A percentile compares a stretch with the other conserved stretches of the same genome.
phyloP scores from a whole-genome alignment of 352 stramenopile species.

The Pythium sp. region DNA sequence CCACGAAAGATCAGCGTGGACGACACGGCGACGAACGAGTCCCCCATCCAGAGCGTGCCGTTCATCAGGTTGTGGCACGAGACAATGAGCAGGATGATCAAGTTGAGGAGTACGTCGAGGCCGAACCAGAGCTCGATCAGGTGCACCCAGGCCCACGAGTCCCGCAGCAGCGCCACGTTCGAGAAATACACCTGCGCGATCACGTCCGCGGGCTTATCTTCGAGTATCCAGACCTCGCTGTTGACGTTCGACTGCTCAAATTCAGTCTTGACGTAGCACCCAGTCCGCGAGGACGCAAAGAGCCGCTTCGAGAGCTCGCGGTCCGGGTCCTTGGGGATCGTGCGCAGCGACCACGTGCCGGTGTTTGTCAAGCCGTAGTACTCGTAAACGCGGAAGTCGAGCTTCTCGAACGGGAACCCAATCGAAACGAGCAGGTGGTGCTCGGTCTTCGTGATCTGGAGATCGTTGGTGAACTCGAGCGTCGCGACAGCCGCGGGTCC shows the following conservation, averaged over 20 bases:
- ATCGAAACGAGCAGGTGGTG: conserved; percentile 18
- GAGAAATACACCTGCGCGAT: not conserved
- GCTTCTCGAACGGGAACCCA: conserved; percentile 28
- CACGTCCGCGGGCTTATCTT: not conserved
- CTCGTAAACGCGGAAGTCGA: conserved; percentile 11
- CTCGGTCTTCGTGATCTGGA: not conserved
- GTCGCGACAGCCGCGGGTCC: conserved; percentile 11
- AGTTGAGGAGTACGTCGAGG: conserved; percentile 28
- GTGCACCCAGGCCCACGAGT: conserved; percentile 25
- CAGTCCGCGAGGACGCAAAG: not conserved
- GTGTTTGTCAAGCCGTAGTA: conserved; percentile 2
- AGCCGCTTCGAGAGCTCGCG: not conserved
- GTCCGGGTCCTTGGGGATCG: conserved; percentile 1
- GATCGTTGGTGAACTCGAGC: conserved; percentile 14
- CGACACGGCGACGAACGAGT: conserved; percentile 38
- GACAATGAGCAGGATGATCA: conserved; percentile 31
- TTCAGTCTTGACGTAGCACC: conserved; percentile 5
- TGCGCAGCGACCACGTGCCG: conserved; percentile 4
- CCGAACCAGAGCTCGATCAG: conserved; percentile 31
- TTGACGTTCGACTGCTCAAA: conserved; percentile 16
- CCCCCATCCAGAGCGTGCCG: conserved; percentile 37
- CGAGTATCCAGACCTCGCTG: conserved; percentile 6
- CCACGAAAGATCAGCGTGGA: conserved; percentile 30
- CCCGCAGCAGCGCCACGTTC: conserved; percentile 6
- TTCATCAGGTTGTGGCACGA: conserved; percentile 27